Base-by-base conservation (phyloP, 192 early-diverging fungal species). In the Coemansia sp. region DNA sequence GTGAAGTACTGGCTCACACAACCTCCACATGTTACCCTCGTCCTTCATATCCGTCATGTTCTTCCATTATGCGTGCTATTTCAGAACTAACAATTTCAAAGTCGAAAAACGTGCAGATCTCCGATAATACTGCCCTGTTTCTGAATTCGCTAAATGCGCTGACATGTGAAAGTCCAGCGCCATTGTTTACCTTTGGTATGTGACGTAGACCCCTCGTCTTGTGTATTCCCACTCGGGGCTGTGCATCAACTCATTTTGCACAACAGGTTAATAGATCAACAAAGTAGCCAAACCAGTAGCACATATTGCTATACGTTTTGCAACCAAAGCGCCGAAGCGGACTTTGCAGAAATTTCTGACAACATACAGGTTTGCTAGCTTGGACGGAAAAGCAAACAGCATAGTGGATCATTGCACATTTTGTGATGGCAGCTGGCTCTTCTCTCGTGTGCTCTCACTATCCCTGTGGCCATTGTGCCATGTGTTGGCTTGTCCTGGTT, bases 151-250 rank as follows among this genome's bases (percentile, higher is more conserved):
- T 29, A 10, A 17, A 53, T 63, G 61, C 52, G 45, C 56, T 49
- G 48, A 59, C 64, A 51, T 51, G 45, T 56, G 64, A 57, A 66
- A 66, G 64, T 25, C 22, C 41, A 45, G 4, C 11, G 38, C 27
- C 3, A 37, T 57, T 57, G 56, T 45, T 45, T 45, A 45, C 41
- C 11, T 45, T 45, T 45, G 10, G 14, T 16, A 6, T 9, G 41
- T 45, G 41, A 45, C 41, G 41, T 45, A 12, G 41, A n/a, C 11
- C 41, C 16, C 31, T 35, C 8, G 31, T 45, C 41, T n/a, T 16
- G 41, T n/a, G 41, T n/a, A 45, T 45, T n/a, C 14, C 16, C 41
- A 45, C 41, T 5, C 14, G 41, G 41, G 41, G 9, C 41, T 45
- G 5, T 45, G 41, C 41, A 45, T 45, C 41, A n/a, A 45, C 41